These are phyloP conservation scores for Telfairia occidentalis DNA, from an alignment of 331 rosid species.

Conservation along the genomic window DNA sequence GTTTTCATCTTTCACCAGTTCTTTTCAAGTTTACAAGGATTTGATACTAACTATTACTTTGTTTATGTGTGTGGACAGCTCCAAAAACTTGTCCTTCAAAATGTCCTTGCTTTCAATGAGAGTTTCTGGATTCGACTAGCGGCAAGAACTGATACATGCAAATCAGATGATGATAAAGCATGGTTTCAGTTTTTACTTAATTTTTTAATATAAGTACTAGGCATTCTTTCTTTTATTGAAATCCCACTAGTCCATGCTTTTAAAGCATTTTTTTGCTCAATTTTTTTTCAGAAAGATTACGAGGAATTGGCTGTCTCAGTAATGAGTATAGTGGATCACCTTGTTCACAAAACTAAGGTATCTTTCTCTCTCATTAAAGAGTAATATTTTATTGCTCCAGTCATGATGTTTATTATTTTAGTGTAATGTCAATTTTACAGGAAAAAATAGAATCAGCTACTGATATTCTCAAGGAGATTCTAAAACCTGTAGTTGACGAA, in stretches of 20 bases:
- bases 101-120: slow-evolving; percentile 72
- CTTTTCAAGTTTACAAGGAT: background rate
- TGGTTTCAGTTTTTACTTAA: slow-evolving; percentile 20
- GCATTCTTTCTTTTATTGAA: slow-evolving; percentile 1
- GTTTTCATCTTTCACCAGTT: background rate
- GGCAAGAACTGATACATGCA: slow-evolving; percentile 80
- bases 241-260: slow-evolving; percentile 3
- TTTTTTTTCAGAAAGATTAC: slow-evolving; percentile 63
- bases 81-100: slow-evolving; percentile 72
- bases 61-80: slow-evolving; percentile 42
- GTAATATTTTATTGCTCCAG: slow-evolving; percentile 1
- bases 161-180: slow-evolving; percentile 92
- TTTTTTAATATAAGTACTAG: background rate
- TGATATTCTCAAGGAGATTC: slow-evolving; percentile 67
- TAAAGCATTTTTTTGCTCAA: slow-evolving; percentile 1
- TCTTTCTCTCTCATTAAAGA: slow-evolving; percentile 11
- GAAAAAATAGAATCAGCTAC: slow-evolving; percentile 85
- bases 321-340: slow-evolving; percentile 64
- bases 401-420: slow-evolving; percentile 2
- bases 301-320: slow-evolving; percentile 74
- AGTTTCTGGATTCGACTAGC: slow-evolving; percentile 86
- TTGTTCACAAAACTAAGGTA: slow-evolving; percentile 82
- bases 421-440: slow-evolving; percentile 30
- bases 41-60: background rate
- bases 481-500: slow-evolving; percentile 63